These are phyloP conservation scores for Trichoderma oligosporum DNA, from an alignment of 2,329 filamentous ascomycete genomes.

Conservation along the genomic window DNA sequence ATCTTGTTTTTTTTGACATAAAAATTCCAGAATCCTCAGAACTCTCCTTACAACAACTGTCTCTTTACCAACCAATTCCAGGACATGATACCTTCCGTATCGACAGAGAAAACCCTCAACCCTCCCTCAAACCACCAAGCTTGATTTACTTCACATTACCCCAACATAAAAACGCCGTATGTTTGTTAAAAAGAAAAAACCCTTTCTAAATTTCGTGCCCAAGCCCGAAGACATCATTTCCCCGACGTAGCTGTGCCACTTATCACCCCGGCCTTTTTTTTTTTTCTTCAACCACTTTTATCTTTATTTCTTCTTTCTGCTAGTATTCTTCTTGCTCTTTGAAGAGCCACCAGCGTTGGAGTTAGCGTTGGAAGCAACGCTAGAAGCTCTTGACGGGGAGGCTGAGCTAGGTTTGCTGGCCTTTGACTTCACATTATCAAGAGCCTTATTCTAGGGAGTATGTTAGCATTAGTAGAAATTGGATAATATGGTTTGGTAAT, in stretches of 20 bases:
- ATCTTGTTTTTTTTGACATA: not conserved
- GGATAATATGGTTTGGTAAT: not conserved
- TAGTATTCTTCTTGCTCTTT: slow-evolving; percentile 42
- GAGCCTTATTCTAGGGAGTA: slow-evolving; percentile 75
- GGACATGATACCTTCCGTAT: not conserved
- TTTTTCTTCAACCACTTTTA: not conserved
- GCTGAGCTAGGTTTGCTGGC: slow-evolving; percentile 72
- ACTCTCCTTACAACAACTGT: not conserved
- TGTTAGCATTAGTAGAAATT: slow-evolving; percentile 14
- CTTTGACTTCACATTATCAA: slow-evolving; percentile 86
- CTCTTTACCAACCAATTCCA: not conserved
- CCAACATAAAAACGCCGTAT: slow-evolving; percentile 3
- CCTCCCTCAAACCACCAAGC: not conserved
- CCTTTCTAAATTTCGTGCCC: slow-evolving; percentile 7
- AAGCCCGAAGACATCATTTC: not conserved
- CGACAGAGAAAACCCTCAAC: not conserved
- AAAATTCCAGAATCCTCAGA: not conserved
- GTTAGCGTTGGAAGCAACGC: slow-evolving; percentile 70
- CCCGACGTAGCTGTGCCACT: not conserved
- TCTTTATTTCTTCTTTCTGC: slow-evolving; percentile 30
- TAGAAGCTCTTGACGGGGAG: slow-evolving; percentile 78
- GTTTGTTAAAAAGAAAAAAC: not conserved
- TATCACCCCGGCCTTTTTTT: not conserved
- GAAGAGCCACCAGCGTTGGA: slow-evolving; percentile 52
- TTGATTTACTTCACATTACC: not conserved